phyloP scores from a whole-genome alignment of 2,329 filamentous ascomycete genomes.

The Cladosporium colombiae region DNA sequence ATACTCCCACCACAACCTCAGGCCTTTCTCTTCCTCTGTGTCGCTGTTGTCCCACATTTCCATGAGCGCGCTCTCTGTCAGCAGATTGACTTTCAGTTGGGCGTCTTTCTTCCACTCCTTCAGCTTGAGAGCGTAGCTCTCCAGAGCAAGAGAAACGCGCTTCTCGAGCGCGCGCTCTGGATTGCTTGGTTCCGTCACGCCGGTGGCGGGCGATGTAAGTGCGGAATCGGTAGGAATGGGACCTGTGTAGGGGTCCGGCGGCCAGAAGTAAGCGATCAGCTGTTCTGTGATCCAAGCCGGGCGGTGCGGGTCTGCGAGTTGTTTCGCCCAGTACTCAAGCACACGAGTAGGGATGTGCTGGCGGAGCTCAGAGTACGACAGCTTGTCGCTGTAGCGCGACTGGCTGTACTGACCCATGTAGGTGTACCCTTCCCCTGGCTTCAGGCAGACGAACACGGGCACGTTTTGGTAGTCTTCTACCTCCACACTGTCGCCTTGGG shows the following conservation, averaged over 20 bases:
- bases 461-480: slow-evolving; percentile 39
- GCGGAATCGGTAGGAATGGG: slow-evolving; percentile 31
- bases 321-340: slow-evolving; percentile 40
- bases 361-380: slow-evolving; percentile 45
- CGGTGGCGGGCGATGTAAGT: slow-evolving; percentile 20
- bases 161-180: slow-evolving; percentile 24
- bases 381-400: slow-evolving; percentile 45
- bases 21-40: slow-evolving; percentile 41
- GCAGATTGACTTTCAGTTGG: slow-evolving; percentile 36
- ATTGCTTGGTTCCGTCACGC: slow-evolving; percentile 10
- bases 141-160: slow-evolving; percentile 37
- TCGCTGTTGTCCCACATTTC: slow-evolving; percentile 45
- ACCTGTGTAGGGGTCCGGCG: slow-evolving; percentile 42
- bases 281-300: slow-evolving; percentile 46
- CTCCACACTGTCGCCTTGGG: slow-evolving; percentile 25
- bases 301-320: slow-evolving; percentile 39
- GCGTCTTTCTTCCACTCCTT: slow-evolving; percentile 45
- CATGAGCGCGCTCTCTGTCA: slow-evolving; percentile 43
- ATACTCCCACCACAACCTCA: slow-evolving; percentile 52
- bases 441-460: slow-evolving; percentile 44
- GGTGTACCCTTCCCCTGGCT: slow-evolving; percentile 34
- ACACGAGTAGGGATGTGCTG: slow-evolving; percentile 41
- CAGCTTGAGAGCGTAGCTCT: slow-evolving; percentile 38
- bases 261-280: slow-evolving; percentile 46
- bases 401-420: slow-evolving; percentile 52